These are phyloP conservation scores for Teunomyces funiuensis DNA, from an alignment of 805 yeast genomes.

Conservation along the genomic window DNA sequence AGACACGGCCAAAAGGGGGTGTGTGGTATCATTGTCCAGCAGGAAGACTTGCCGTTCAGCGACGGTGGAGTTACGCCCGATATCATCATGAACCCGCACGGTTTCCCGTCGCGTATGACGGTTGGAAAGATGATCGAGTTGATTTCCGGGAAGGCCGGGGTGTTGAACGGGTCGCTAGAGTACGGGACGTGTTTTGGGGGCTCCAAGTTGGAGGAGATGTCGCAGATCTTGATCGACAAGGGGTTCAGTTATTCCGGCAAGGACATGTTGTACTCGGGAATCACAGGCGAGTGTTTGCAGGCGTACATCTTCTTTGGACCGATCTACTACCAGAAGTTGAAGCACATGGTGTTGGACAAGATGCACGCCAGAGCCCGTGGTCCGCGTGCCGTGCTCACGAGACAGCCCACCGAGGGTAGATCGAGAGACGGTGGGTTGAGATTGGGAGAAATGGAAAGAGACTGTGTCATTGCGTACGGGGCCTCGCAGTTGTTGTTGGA, in stretches of 20 bases:
- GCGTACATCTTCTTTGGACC: conserved; percentile 99
- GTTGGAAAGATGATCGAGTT: conserved; percentile 98
- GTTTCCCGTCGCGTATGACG: conserved; percentile 99
- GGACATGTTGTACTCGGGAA: conserved; percentile 96
- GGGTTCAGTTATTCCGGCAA: conserved; percentile 96
- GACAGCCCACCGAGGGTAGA: conserved; percentile 99
- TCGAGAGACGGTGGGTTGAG: conserved; percentile 98
- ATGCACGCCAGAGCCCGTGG: conserved; percentile 99
- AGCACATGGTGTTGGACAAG: conserved; percentile 98
- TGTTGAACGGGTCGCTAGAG: conserved; percentile 83
- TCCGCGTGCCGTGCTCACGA: conserved; percentile 94
- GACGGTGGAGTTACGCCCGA: conserved; percentile 93
- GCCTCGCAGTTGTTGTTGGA: conserved; percentile 93
- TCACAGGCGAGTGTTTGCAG: conserved; percentile 95
- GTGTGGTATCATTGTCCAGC: conserved; percentile 96
- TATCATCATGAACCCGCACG: conserved; percentile 98
- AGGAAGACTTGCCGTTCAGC: conserved; percentile 94
- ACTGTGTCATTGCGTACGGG: conserved; percentile 98
- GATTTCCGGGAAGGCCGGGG: conserved; percentile 97
- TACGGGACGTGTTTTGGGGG: conserved; percentile 99
- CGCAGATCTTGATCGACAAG: conserved; percentile 80
- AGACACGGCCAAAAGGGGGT: conserved; percentile 99
- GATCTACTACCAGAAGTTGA: conserved; percentile 94
- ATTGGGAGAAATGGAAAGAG: conserved; percentile 99
- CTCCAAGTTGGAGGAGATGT: conserved; percentile 93